These are phyloP conservation scores for Boletus reticulatus DNA, from an alignment of 768 basidiomycete species.

Conservation along the genomic window DNA sequence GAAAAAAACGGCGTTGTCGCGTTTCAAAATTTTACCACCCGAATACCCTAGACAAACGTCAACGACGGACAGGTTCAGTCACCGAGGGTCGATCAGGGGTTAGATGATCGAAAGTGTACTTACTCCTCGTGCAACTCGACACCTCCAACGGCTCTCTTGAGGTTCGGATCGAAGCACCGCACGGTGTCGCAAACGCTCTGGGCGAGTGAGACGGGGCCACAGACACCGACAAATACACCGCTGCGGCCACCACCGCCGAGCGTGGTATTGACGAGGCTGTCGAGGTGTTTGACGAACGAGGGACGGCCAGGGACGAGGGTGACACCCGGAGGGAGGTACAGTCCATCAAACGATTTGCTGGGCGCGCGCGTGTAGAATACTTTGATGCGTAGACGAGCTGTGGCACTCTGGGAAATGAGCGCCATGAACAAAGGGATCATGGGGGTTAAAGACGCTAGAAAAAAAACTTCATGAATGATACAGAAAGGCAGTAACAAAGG, in stretches of 20 bases:
- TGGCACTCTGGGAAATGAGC: slow-evolving; percentile 43
- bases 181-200: slow-evolving; percentile 33
- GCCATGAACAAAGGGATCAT: slow-evolving; percentile 48
- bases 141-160: slow-evolving; percentile 34
- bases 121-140: slow-evolving; percentile 41
- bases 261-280: slow-evolving; percentile 41
- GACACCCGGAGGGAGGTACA: slow-evolving; percentile 38
- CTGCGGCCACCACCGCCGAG: slow-evolving; percentile 32
- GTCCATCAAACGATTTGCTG: slow-evolving; percentile 13
- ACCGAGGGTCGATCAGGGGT: too few relatives aligned
- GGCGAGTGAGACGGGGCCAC: slow-evolving; percentile 38
- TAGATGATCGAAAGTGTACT: slow-evolving; percentile 1
- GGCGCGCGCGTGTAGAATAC: slow-evolving; percentile 57
- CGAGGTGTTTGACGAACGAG: slow-evolving; percentile 43
- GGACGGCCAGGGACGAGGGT: slow-evolving; percentile 54
- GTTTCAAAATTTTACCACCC: too few relatives aligned
- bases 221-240: slow-evolving; percentile 43
- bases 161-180: slow-evolving; percentile 26
- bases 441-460: slow-evolving; percentile 42
- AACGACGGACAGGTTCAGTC: too few relatives aligned
- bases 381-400: slow-evolving; percentile 46
- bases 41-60: too few relatives aligned
- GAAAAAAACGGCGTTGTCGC: too few relatives aligned
- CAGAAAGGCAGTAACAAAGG: background rate
- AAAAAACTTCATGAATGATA: background rate